These are phyloP conservation scores for Phyllostachys edulis DNA, from an alignment of 176 grass and related monocot species.

Conservation along the genomic window DNA sequence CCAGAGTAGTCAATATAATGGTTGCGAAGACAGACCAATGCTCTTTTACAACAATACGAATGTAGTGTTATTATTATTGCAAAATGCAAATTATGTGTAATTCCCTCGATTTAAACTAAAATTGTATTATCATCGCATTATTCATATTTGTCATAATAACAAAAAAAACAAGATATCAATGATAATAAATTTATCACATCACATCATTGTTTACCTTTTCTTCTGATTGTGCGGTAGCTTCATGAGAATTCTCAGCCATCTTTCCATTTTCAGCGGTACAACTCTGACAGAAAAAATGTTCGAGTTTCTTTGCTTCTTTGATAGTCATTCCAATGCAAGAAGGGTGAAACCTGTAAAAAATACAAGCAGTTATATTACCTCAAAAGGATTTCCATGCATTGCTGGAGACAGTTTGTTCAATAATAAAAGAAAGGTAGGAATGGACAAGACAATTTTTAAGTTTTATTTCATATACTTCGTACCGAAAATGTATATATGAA, in stretches of 20 bases:
- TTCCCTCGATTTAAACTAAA: background rate
- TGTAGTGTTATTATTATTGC: background rate
- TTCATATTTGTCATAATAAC: background rate
- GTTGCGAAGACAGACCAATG: background rate
- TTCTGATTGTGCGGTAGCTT: slow-evolving; percentile 68
- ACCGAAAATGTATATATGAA: background rate
- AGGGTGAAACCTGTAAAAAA: slow-evolving; percentile 81
- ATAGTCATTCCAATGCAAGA: slow-evolving; percentile 80
- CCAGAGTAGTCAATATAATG: background rate
- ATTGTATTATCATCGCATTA: background rate
- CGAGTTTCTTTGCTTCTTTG: slow-evolving; percentile 94
- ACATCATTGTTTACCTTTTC: slow-evolving; percentile 60
- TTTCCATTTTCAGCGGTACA: slow-evolving; percentile 86
- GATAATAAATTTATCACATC: background rate
- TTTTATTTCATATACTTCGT: background rate
- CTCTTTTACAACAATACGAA: background rate
- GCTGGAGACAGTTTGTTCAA: slow-evolving; percentile 19
- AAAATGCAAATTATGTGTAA: background rate
- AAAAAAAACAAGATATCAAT: background rate
- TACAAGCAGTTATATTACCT: background rate
- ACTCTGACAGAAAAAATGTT: slow-evolving; percentile 91
- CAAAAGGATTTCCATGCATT: background rate
- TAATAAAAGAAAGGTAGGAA: background rate
- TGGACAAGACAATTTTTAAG: background rate
- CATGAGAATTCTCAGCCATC: slow-evolving; percentile 63